Evolutionary conservation across 2,329 filamentous ascomycete genomes (phyloP).

Genomic region (Colletotrichum theobromicola): DNA sequence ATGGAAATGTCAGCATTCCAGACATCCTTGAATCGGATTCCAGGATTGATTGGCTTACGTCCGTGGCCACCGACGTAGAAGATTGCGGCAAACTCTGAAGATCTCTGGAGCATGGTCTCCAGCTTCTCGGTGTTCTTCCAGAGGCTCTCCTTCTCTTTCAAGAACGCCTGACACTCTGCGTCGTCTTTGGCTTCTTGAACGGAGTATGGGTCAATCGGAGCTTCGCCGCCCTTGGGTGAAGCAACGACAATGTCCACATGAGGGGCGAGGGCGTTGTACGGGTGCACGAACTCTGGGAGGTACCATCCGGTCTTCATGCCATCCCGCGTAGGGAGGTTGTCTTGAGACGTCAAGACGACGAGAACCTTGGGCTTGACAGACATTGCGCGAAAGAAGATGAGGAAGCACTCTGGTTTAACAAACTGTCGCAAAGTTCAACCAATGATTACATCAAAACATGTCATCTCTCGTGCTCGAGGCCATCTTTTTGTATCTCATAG

Average conservation of each 20-base stretch:
- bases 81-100: neutral
- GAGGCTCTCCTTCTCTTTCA: neutral
- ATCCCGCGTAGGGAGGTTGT: neutral
- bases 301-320: neutral
- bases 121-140: neutral
- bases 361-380: neutral
- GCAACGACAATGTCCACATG: neutral
- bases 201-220: neutral
- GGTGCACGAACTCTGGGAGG: neutral
- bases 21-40: neutral
- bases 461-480: rapidly evolving
- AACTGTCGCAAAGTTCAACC: neutral
- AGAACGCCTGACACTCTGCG: neutral
- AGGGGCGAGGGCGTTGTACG: neutral
- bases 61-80: neutral
- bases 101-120: neutral
- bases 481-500: neutral
- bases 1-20: neutral
- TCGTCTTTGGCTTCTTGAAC: neutral
- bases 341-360: neutral
- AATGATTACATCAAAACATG: neutral
- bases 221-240: neutral
- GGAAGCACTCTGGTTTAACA: rapidly evolving
- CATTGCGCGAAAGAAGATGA: neutral
- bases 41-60: neutral